Evolutionary conservation across 805 yeast genomes (phyloP), one percentile per base, ranked within the genome.

Genomic region (Torulaspora quercuum): DNA sequence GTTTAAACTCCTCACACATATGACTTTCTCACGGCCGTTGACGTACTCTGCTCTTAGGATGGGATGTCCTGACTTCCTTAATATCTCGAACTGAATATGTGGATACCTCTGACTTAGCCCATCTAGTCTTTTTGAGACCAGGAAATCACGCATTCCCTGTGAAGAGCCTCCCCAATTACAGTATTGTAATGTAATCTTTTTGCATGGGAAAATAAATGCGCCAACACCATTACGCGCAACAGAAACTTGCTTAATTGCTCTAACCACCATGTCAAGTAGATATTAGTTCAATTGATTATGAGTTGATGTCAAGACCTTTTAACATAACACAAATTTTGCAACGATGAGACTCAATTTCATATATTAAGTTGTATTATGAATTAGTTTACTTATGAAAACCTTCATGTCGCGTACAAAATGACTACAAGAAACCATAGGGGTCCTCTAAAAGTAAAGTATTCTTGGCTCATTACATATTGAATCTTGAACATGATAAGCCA

Each of bases 161-260:
- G 97, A 89, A 2, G 95, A 82, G 14, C 97, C 97, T 27, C 97
- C 97, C 81, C 94, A 82, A 70, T 92, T 88, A 67, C 96, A 88
- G 65, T 80, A 92, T 43, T 84, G 82, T 29, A 92, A 60, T 1
- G 81, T 72, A 35, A 92, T 72, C 54, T 75, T 77, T 50, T 75
- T 77, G 67, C 97, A 88, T 25, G 89, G 87, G 15, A 69, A 66
- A 6, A 84, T 72, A 55, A 73, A 84, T 0, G 89, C 77, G 3
- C 88, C 87, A 13, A 82, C 67, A 35, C 95, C 94, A 51, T 85
- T 84, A 48, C 86, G 75, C 16, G 84, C 76, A 26, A 71, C 61
- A 10, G 92, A 75, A 1, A 69, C 60, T 50, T 71, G 78, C 19
- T 73, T 64, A 24, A 82, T 64, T 30, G 82, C 78, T 61, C 72